Base-by-base conservation (phyloP, 2,329 filamentous ascomycete species). In the Didymella pinodella region DNA sequence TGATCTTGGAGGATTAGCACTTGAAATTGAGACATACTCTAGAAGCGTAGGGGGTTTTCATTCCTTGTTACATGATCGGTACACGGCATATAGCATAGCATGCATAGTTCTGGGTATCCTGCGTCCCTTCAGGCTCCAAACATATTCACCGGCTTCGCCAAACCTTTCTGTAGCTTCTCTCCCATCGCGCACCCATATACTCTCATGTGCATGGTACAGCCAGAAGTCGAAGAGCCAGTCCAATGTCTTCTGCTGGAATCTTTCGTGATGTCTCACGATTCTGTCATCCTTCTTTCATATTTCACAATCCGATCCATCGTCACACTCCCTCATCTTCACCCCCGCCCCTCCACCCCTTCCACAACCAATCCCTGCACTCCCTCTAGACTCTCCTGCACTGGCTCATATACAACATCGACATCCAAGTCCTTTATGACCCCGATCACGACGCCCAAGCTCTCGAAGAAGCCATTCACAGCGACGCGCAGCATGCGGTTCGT, bases 401-500 rank as follows among this genome's bases (percentile, higher is more conserved):
- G 72, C 54, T 75, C 73, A 61, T 84, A 85, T 38, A 97, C 75
- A 2, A 95, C 89, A 80, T 97, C 93, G 26, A 88, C 86, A 77
- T 98, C 94, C 69, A 98, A 79, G 75, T 96, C 90, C 77, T 91
- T 88, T 90, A 97, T 97, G 16, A 96, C 90, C 54, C 93, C 91
- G 41, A 97, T 77, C 1, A 97, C 89, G 5, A 97, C 87, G 51
- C 88, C 87, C 55, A 97, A 77, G 67, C 90, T 96, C 71, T 98
- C 94, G 84, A 98, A 93, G 78, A 97, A 97, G 10, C 93, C 92
- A 79, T 98, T 98, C 56, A 97, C 93, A 3, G 94, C 91, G 2
- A 99, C 95, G 44, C 95, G 89, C 57, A 99, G 84, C 94, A 98
- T 98, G 67, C 95, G 89, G 75, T 97, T 97, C 20, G 95, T 98